Evolutionary conservation across 352 stramenopile species (phyloP), one percentile per base, ranked within the genome.

Genomic region (Halophytophthora polymorphica): DNA sequence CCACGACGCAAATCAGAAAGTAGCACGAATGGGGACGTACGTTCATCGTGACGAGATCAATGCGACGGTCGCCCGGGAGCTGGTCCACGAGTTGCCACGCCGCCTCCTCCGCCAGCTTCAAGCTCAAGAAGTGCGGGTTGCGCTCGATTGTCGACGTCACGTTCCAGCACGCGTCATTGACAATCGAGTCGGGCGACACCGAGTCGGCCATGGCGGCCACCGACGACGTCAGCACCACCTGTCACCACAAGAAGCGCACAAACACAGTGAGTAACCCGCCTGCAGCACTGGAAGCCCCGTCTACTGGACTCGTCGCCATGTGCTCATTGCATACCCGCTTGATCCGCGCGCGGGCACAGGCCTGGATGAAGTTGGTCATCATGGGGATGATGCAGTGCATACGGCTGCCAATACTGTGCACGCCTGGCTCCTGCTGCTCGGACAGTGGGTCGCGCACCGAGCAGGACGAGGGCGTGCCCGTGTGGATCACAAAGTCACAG

Each of bases 311-410:
- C 25, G 2, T 22, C 18, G 19, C 1, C 17, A 56, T 39, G 5
- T 5, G 6, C 13, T 7, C 42, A 28, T 15, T 31, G 25, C 40
- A 13, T 66, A 77, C 84, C 19, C 83, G 66, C 69, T 93, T 93
- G 34, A 93, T 73, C 38, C 82, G 77, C 4, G 79, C 68, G 11
- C 85, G 79, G 13, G 84, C 81, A 53, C 85, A 95, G 0, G 85
- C 83, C 48, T 92, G 83, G 53, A 95, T 93, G 47, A 95, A 95
- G 62, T 95, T 95, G 12, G 83, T 93, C 85, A 95, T 95, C 83
- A 95, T 95, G 12, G 85, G 85, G 28, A 95, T 92, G 65, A 95
- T 95, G 40, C 83, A 93, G 69, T 95, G 85, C 80, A 95, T 92
- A 21, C 85, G 83, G 50, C 85, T 95, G 40, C 85, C 85, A 58